These are phyloP conservation scores for Acanthamoeba castellanii DNA, from an alignment of 208 protist genomes.

Conservation along the genomic window DNA sequence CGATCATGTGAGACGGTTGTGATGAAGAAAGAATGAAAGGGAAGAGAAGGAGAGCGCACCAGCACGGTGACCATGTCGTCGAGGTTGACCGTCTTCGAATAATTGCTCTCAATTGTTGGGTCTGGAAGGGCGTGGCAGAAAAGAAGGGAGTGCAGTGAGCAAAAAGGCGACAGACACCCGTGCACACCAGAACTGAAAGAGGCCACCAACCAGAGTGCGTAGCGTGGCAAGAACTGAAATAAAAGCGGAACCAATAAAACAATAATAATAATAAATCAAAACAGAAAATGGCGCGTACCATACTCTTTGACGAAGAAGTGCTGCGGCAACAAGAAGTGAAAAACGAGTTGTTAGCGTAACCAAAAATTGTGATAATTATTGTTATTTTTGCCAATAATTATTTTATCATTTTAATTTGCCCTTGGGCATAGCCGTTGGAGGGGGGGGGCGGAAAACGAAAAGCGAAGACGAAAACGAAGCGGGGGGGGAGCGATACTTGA, in stretches of 20 bases:
- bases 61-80: background rate
- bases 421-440: background rate
- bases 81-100: conserved; percentile 17
- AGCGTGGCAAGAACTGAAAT: too few species aligned
- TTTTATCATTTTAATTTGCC: background rate
- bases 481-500: background rate
- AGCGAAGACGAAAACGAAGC: background rate
- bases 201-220: background rate
- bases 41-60: background rate
- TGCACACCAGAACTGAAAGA: too few species aligned
- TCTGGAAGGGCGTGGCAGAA: background rate
- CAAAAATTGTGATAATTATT: too few species aligned
- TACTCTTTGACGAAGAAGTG: conserved; percentile 40
- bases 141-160: background rate
- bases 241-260: too few species aligned
- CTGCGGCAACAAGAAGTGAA: background rate
- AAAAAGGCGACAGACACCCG: background rate
- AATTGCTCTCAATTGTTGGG: conserved; percentile 44
- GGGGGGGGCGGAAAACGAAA: background rate
- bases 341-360: background rate
- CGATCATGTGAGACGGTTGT: too few species aligned
- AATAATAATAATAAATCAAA: too few species aligned
- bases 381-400: too few species aligned
- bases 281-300: too few species aligned
- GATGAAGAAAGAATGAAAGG: background rate